Evolutionary conservation across 2,329 filamentous ascomycete species (phyloP), one percentile per base, ranked within the genome.

Genomic region (Fusarium sp.): DNA sequence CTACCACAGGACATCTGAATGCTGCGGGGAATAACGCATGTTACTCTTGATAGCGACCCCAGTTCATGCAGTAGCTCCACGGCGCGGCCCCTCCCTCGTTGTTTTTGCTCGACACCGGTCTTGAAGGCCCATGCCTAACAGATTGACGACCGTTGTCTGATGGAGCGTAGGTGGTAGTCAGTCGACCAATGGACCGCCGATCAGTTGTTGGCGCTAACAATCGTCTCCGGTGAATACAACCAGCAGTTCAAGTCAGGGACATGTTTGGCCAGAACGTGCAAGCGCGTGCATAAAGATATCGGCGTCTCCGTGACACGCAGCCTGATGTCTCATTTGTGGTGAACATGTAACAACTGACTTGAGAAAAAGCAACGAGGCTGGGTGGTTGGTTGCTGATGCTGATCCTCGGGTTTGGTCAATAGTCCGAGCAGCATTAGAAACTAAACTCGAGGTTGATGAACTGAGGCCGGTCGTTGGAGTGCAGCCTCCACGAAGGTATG

Each of bases 201-300:
- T 66, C 57, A 38, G 50, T 44, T 58, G 62, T 61, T 70, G 61
- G 64, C 61, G 64, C 66, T 58, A 66, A 24, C 44, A 49, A 24
- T 41, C 38, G 11, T n/a, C 40, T 60, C 22, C 38, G 22, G 32
- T 31, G 52, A 43, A 35, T 31, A 19, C 19, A 19, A 19, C 19
- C 19, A 19, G 19, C 19, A 19, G 19, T 19, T 19, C 19, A 19
- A 19, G 19, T 19, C 19, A 19, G 19, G 19, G 19, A 19, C 19
- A 19, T 19, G 19, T 19, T 19, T 19, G 19, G 58, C 58, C 58
- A 61, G 56, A 61, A 48, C 12, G 36, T 31, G 28, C 49, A 46
- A 35, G 41, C n/a, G 35, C 29, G 24, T 7, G 36, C 36, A 38
- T 38, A 11, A 24, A 11, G 12, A 32, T n/a, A 28, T 60, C 56